Evolutionary conservation across 768 basidiomycete genomes (phyloP).

Genomic region (Mycena maculata): DNA sequence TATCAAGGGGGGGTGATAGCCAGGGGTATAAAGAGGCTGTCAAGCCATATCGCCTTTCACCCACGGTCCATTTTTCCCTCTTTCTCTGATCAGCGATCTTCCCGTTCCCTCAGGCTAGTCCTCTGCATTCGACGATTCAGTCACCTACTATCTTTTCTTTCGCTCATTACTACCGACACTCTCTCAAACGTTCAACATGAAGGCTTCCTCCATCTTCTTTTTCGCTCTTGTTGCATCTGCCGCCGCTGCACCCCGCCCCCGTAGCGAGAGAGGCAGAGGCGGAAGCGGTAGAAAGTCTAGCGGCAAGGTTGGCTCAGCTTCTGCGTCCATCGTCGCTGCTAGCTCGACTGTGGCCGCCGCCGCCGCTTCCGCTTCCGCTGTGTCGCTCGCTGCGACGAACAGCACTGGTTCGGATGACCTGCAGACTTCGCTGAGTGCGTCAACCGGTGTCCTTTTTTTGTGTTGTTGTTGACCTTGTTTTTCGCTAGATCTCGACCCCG

Average conservation of each 20-base stretch:
- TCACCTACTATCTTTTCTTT: not conserved
- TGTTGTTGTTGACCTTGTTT: not conserved
- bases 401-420: too few relatives aligned
- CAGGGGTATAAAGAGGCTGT: too few relatives aligned
- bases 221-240: not conserved
- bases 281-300: slow-evolving; percentile 24
- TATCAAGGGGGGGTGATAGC: too few relatives aligned
- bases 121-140: slow-evolving; percentile 5
- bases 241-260: not conserved
- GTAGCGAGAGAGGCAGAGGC: slow-evolving; percentile 21
- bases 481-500: slow-evolving; percentile 54
- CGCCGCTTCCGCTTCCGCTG: too few relatives aligned
- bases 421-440: not conserved
- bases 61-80: not conserved
- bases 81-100: not conserved
- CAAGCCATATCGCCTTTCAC: not conserved
- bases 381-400: too few relatives aligned
- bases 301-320: slow-evolving; percentile 21
- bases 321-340: not conserved
- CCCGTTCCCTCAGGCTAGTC: slow-evolving; percentile 1
- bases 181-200: slow-evolving; percentile 4
- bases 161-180: not conserved
- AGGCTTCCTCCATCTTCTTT: not conserved
- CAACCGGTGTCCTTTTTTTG: not conserved
- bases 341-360: too few relatives aligned